Evolutionary conservation across 2,329 filamentous ascomycete genomes (phyloP).

Genomic region (Bertia moriformis): DNA sequence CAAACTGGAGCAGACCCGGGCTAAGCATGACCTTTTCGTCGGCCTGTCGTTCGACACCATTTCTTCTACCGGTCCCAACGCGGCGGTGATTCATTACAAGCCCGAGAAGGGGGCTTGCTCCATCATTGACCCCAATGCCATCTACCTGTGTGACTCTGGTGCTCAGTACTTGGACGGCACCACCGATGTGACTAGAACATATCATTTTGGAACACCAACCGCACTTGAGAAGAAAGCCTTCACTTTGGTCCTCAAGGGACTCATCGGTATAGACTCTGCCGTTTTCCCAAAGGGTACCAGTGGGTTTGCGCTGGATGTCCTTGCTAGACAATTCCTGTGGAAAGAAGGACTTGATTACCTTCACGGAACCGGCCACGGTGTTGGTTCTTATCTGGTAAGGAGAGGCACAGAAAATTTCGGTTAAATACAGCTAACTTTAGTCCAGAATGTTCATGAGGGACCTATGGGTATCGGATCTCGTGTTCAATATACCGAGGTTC

Average conservation of each 20-base stretch:
- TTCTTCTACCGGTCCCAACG: constrained; percentile 83
- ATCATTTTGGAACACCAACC: constrained; percentile 79
- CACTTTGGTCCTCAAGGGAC: constrained; percentile 85
- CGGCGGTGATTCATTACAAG: constrained; percentile 90
- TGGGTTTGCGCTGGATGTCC: constrained; percentile 75
- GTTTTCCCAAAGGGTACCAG: constrained; percentile 91
- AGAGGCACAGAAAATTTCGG: constrained; percentile 12
- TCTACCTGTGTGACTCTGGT: constrained; percentile 94
- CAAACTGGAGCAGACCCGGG: constrained; percentile 67
- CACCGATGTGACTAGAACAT: constrained; percentile 83
- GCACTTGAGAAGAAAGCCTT: constrained; percentile 77
- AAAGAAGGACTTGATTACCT: constrained; percentile 79
- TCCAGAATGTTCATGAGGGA: constrained; percentile 79
- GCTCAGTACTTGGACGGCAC: constrained; percentile 94
- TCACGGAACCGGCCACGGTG: constrained; percentile 89
- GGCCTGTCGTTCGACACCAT: constrained; percentile 93
- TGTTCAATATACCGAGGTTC: constrained; percentile 79
- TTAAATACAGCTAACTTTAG: constrained; percentile 5
- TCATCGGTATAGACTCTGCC: constrained; percentile 74
- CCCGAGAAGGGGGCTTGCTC: constrained; percentile 73
- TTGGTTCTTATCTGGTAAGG: constrained; percentile 68
- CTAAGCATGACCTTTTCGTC: constrained; percentile 59
- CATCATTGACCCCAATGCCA: constrained; percentile 65
- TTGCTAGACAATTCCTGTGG: constrained; percentile 89
- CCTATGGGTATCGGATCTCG: constrained; percentile 91